Conservation (phyloP, 2,329 filamentous ascomycete genomes). For the Calonectria crousiana region DNA sequence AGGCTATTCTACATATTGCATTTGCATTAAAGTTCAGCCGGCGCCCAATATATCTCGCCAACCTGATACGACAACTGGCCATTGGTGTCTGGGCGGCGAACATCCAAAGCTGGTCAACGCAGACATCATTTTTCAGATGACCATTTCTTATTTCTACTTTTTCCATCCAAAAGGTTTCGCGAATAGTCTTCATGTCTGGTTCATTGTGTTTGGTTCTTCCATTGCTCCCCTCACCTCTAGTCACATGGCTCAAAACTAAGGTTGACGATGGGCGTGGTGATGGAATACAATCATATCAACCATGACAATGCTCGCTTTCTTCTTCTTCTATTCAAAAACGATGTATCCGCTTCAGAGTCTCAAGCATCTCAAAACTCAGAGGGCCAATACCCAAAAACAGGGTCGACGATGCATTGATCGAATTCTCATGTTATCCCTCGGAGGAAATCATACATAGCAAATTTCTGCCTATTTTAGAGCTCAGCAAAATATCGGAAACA, state of each 20-base stretch:
- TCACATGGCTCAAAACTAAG: constrained; percentile 36
- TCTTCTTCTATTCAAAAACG: constrained; percentile 52
- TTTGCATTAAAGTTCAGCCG: background rate
- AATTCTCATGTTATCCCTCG: no score
- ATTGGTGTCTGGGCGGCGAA: constrained; percentile 56
- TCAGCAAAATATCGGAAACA: background rate
- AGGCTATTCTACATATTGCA: background rate
- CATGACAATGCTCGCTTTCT: constrained; percentile 29
- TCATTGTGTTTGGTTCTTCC: constrained; percentile 44
- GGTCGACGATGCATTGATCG: no score
- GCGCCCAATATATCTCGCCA: background rate
- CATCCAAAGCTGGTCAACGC: constrained; percentile 52
- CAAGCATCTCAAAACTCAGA: background rate
- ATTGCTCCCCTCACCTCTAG: constrained; percentile 48
- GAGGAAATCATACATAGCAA: background rate
- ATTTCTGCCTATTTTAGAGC: background rate
- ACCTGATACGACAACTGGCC: constrained; percentile 18
- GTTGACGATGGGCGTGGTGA: constrained; percentile 56
- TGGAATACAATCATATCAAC: constrained; percentile 41
- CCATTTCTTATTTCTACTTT: constrained; percentile 50
- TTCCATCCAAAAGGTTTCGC: constrained; percentile 52
- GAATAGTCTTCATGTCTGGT: constrained; percentile 51
- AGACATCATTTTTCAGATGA: constrained; percentile 55
- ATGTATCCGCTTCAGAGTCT: background rate
- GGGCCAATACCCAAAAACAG: no score